Evolutionary conservation across 371 early-diverging fungal genomes (phyloP).

Genomic region (Syncephalis plumigaleata): DNA sequence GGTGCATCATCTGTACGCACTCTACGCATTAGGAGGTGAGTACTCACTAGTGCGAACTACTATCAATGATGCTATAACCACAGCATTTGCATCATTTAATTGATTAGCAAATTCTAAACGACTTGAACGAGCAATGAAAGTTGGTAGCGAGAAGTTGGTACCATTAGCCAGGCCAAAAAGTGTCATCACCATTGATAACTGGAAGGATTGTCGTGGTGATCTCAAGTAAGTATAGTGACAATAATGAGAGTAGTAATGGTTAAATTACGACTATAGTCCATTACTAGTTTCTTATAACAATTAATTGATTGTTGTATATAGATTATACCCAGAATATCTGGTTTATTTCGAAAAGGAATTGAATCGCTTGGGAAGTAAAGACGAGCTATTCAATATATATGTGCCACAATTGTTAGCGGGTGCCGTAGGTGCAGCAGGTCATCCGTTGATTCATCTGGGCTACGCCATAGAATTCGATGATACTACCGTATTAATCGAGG

Average conservation of each 20-base stretch:
- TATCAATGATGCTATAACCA: background rate
- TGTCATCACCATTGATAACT: background rate
- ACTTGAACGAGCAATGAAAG: background rate
- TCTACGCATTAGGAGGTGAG: constrained; percentile 4
- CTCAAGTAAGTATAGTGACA: background rate
- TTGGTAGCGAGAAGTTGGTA: background rate
- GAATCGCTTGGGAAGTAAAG: background rate
- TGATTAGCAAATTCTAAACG: background rate
- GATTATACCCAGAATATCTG: constrained; percentile 2
- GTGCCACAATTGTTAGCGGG: constrained; percentile 1
- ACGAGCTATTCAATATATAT: background rate
- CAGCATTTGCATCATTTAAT: no score
- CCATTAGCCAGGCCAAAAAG: background rate
- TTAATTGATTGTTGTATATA: no score
- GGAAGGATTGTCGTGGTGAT: background rate
- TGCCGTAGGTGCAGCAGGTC: background rate
- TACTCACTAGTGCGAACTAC: background rate
- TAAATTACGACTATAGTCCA: no score
- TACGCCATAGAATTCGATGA: constrained; percentile 3
- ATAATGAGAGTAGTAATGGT: background rate
- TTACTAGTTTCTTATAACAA: no score
- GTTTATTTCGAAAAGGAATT: constrained; percentile 3
- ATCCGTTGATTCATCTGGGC: constrained; percentile 5
- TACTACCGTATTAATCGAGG: constrained; percentile 1
- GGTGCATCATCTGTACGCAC: constrained; percentile 3